Evolutionary conservation across 805 yeast genomes (phyloP), one percentile per base, ranked within the genome.

Genomic region (Nakazawaea pomicola): DNA sequence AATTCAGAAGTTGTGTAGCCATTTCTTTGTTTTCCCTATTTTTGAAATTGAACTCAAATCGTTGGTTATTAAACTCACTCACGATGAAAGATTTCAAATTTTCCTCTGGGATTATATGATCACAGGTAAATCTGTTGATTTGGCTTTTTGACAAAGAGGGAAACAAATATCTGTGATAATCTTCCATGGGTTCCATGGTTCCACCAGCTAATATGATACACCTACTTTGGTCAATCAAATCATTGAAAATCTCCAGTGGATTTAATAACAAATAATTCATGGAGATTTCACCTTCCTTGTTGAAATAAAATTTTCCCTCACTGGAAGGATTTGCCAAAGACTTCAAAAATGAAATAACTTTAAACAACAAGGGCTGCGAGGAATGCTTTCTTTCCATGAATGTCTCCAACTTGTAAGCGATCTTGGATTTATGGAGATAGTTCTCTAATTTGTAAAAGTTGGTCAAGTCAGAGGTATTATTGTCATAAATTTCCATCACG

Each of bases 201-300:
- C 98, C 98, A 27, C 98, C 98, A 2, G 96, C 93, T 3, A 90
- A 56, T 2, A 91, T 65, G 0, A 90, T 83, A 57, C 90, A 81
- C 48, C 70, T 70, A 0, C 88, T 69, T 11, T 76, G 72, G 3
- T 77, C 76, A 0, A 86, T 76, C 3, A 91, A 67, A 2, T 79
- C 80, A 40, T 69, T 65, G 54, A 90, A 87, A 3, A 76, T 66
- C 36, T 74, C 76, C 41, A 87, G 78, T 3, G 96, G 95, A 53
- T 89, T 95, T 6, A 90, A 63, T 6, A 88, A 63, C 68, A 87
- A 72, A 53, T 89, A 90, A 43, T 79, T 77, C 39, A 90, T 50
- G 2, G 64, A 52, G 11, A 64, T 41, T 8, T 48, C 50, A 9
- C 59, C 60, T 14, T 55, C 25, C 14, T 48, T 49, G 41, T 80